Base-by-base conservation (phyloP, 306 rosid genomes). In the Prunus salicina region DNA sequence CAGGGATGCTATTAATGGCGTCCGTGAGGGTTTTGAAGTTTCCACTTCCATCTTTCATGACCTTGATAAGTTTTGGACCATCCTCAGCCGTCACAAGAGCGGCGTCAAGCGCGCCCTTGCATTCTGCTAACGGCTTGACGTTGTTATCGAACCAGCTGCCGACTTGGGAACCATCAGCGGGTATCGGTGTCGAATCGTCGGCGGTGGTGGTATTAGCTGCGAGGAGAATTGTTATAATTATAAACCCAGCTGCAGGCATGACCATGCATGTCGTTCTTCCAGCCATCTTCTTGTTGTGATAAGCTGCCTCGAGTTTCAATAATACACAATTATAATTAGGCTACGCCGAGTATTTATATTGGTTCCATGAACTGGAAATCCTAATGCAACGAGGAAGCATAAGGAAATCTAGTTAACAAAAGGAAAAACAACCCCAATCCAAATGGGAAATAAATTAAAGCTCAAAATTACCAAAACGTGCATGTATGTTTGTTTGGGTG, bases 1-100 rank as follows among this genome's bases (percentile, higher is more conserved):
- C 18, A 1, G 93, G 93, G 34, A 93, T 74, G 72, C 88, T 86
- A 0, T 82, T 73, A n/a, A 90, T 12, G 22, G 97, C 96, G 0
- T 82, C 97, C 0, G 27, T 64, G 16, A 93, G 38, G 11, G 83
- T 90, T 69, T 72, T 85, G 73, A 80, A 93, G 8, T 90, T 50
- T 12, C 91, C 96, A 0, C 79, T 80, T 0, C 97, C 93, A 64
- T 83, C 75, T 38, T 76, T 13, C 72, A n/a, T 79, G 1, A 93
- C 96, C 70, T 66, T 88, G 0, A 90, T 41, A 27, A 87, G 74
- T 34, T 12, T 73, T 1, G 74, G 30, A 0, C 8, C 43, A 0
- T n/a, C 30, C 53, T 90, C 96, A 0, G 97, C 96, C 5, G 67
- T 19, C 11, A 34, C 84, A 1, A 90, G 78, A 7, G 15, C 73